phyloP scores from a whole-genome alignment of 2,329 filamentous ascomycete genomes.

The Cercospora janseana region DNA sequence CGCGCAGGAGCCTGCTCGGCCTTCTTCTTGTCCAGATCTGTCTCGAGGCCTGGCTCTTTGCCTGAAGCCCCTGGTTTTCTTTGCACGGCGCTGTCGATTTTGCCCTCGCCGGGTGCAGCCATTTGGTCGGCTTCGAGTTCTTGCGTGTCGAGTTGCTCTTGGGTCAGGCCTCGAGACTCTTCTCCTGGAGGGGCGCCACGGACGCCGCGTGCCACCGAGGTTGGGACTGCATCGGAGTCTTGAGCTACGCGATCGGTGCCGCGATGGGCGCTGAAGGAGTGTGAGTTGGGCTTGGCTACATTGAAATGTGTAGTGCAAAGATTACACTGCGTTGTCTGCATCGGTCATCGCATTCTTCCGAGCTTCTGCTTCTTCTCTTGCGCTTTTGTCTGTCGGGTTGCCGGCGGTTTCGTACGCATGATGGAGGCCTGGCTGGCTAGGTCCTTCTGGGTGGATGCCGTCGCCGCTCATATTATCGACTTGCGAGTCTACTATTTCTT shows the following conservation, averaged over 20 bases:
- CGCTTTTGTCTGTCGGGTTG: conserved; percentile 47
- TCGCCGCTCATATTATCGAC: conserved; percentile 35
- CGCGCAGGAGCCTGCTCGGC: conserved; percentile 47
- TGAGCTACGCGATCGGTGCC: conserved; percentile 36
- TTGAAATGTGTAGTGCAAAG: background rate
- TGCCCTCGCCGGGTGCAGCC: conserved; percentile 49
- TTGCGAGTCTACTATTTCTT: background rate
- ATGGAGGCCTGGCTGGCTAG: conserved; percentile 46
- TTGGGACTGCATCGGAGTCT: conserved; percentile 39
- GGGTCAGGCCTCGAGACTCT: conserved; percentile 41
- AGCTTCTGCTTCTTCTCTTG: conserved; percentile 40
- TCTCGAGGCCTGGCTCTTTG: conserved; percentile 43
- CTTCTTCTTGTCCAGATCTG: conserved; percentile 52
- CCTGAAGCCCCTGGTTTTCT: conserved; percentile 39
- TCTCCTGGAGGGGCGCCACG: conserved; percentile 47
- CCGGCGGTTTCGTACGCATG: conserved; percentile 49
- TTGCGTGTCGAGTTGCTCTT: conserved; percentile 46
- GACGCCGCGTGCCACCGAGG: conserved; percentile 44
- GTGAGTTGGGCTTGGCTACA: background rate
- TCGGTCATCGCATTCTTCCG: conserved; percentile 39
- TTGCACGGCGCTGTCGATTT: conserved; percentile 44
- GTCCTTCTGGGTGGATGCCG: conserved; percentile 40
- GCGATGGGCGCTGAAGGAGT: conserved; percentile 37
- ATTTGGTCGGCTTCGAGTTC: conserved; percentile 51
- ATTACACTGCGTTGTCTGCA: conserved; percentile 26